Evolutionary conservation across 176 grass and related monocot genomes (phyloP).

Genomic region (Oryza brachyantha): DNA sequence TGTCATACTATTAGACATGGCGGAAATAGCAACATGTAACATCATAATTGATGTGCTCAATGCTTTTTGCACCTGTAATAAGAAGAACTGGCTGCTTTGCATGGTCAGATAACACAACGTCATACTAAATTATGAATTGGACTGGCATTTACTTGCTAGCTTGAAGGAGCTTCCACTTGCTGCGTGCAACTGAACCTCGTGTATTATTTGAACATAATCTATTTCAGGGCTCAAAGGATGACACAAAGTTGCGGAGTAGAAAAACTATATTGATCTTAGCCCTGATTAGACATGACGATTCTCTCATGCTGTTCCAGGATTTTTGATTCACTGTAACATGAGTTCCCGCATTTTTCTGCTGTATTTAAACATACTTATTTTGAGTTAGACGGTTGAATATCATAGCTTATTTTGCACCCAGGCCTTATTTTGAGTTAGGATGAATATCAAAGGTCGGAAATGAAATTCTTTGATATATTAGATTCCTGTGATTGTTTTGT

Average conservation of each 20-base stretch:
- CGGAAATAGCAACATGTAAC: not conserved
- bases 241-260: constrained; percentile 35
- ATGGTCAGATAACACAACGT: not conserved
- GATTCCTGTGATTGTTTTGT: too few species aligned
- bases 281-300: constrained; percentile 59
- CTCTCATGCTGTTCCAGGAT: constrained; percentile 62
- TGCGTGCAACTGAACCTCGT: constrained; percentile 25
- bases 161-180: constrained; percentile 9
- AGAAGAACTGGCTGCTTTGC: not conserved
- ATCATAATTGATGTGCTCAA: not conserved
- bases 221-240: constrained; percentile 53
- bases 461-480: not conserved
- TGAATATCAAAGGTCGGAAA: not conserved
- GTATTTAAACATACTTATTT: not conserved
- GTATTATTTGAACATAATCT: constrained; percentile 16
- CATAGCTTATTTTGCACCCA: not conserved
- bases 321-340: constrained; percentile 21
- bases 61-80: not conserved
- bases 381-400: too few species aligned
- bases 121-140: not conserved
- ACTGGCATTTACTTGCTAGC: not conserved
- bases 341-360: not conserved
- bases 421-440: not conserved
- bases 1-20: not conserved
- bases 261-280: constrained; percentile 51